These are phyloP conservation scores for Thozetella sp. DNA, from an alignment of 495 filamentous ascomycete genomes.

Conservation along the genomic window DNA sequence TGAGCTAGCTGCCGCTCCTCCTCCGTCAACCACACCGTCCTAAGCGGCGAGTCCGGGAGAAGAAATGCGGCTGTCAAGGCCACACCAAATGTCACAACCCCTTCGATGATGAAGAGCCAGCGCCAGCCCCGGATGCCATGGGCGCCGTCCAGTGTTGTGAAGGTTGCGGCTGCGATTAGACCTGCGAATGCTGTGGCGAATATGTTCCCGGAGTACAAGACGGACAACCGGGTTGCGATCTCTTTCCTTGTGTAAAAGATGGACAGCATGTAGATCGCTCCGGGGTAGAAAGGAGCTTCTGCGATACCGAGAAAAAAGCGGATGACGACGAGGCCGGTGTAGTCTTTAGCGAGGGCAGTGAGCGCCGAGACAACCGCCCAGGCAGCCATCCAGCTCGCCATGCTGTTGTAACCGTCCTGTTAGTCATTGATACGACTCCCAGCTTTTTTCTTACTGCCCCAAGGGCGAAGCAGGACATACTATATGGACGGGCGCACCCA, in stretches of 20 bases:
- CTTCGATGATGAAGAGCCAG: constrained; percentile 30
- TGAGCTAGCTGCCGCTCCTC: constrained; percentile 22
- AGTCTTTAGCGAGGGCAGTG: constrained; percentile 43
- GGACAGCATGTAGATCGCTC: constrained; percentile 46
- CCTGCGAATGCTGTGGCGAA: background rate
- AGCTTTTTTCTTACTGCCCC: constrained; percentile 24
- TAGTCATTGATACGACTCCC: constrained; percentile 21
- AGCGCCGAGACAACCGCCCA: constrained; percentile 49
- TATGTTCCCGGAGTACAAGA: background rate
- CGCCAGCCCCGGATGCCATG: constrained; percentile 15
- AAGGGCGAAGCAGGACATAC: constrained; percentile 23
- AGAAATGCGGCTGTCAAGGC: constrained; percentile 22
- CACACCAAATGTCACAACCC: constrained; percentile 20
- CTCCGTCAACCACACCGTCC: constrained; percentile 23
- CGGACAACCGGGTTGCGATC: constrained; percentile 18
- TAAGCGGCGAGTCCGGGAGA: constrained; percentile 27
- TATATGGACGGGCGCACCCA: background rate
- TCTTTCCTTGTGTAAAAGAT: constrained; percentile 42
- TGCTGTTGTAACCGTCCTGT: background rate
- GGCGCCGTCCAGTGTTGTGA: background rate
- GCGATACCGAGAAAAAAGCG: constrained; percentile 20
- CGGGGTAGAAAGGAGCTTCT: constrained; percentile 42
- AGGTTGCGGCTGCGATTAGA: background rate
- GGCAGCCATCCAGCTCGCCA: background rate
- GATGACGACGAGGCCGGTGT: constrained; percentile 17